These are phyloP conservation scores for Nemania bipapillata DNA, from an alignment of 2,329 filamentous ascomycete genomes.

Conservation along the genomic window DNA sequence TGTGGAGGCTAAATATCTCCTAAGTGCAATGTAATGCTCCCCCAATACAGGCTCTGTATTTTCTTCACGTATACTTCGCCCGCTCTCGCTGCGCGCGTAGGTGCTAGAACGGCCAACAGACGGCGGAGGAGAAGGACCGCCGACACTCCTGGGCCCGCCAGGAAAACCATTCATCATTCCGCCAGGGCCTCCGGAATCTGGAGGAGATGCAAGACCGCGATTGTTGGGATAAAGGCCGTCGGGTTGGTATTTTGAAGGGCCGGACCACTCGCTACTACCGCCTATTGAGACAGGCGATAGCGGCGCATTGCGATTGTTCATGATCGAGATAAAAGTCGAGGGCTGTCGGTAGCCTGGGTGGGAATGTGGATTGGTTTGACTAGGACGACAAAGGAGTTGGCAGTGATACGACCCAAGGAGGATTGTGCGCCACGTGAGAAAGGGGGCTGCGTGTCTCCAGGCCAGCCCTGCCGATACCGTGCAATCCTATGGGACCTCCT, in stretches of 20 bases:
- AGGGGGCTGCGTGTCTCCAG: constrained; percentile 33
- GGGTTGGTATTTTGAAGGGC: constrained; percentile 73
- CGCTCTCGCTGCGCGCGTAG: constrained; percentile 74
- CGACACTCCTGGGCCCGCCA: constrained; percentile 65
- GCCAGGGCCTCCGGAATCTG: constrained; percentile 72
- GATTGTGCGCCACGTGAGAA: constrained; percentile 37
- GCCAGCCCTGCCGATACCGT: constrained; percentile 29
- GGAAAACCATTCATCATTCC: constrained; percentile 71
- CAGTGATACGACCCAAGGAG: constrained; percentile 29
- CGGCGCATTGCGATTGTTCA: constrained; percentile 79
- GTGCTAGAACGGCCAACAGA: constrained; percentile 88
- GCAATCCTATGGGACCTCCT: constrained; percentile 18
- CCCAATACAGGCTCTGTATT: constrained; percentile 71
- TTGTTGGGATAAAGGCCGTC: constrained; percentile 64
- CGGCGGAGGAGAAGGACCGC: constrained; percentile 83
- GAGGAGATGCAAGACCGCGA: constrained; percentile 73
- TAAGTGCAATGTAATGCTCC: constrained; percentile 84
- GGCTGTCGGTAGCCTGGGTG: constrained; percentile 27
- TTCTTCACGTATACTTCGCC: constrained; percentile 70
- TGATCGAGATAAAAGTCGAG: constrained; percentile 55
- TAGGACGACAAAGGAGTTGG: constrained; percentile 42
- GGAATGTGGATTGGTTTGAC: constrained; percentile 35
- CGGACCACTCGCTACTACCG: constrained; percentile 85
- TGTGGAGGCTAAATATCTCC: constrained; percentile 75
- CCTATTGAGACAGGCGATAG: constrained; percentile 85